A percentile compares a stretch with the other conserved stretches of the same genome.
phyloP scores from a whole-genome alignment of 1,139 yeast species.

The Kurtzmaniella quercitrusa region DNA sequence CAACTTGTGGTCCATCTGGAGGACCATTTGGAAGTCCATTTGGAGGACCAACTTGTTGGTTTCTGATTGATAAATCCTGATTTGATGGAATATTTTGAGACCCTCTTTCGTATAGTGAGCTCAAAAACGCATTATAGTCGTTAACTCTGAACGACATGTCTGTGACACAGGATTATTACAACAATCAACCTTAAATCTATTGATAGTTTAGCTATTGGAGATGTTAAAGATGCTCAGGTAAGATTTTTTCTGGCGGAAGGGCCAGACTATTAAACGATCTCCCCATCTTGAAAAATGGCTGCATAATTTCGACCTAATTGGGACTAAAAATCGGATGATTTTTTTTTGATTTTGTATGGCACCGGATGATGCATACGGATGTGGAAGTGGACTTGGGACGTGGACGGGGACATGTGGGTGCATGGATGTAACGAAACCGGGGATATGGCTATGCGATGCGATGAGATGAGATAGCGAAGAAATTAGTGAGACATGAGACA shows the following conservation, averaged over 20 bases:
- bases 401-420: too few species aligned
- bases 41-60: constrained; percentile 4
- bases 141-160: constrained; percentile 27
- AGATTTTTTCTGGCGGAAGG: neutral
- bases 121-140: constrained; percentile 29
- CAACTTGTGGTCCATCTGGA: too few species aligned
- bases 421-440: too few species aligned
- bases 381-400: too few species aligned
- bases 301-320: neutral
- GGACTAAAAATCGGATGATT: neutral
- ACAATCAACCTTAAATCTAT: too few species aligned
- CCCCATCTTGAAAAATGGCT: neutral
- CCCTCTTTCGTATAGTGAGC: constrained; percentile 23
- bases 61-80: constrained; percentile 1
- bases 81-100: neutral
- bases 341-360: neutral
- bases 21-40: too few species aligned
- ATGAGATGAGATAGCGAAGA: too few species aligned
- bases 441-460: too few species aligned
- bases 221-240: neutral
- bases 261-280: neutral
- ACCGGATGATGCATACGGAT: too few species aligned
- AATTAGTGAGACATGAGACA: too few species aligned
- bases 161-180: neutral
- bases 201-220: too few species aligned